Evolutionary conservation across 202 grass and related monocot species (phyloP).

Genomic region (Dendrocalamus latiflorus): DNA sequence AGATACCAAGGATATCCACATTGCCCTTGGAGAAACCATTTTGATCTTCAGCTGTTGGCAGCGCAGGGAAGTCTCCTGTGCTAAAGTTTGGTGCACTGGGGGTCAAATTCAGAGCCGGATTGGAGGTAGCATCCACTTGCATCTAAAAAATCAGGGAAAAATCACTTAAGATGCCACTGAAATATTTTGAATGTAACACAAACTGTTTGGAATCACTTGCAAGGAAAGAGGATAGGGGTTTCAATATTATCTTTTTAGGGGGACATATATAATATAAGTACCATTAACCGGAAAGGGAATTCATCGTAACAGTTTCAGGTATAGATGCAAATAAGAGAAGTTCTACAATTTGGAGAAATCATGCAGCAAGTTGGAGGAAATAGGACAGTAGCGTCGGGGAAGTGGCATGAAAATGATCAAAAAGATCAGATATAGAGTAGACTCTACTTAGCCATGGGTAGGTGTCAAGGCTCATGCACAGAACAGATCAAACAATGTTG

Average conservation of each 20-base stretch:
- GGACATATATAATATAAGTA: no score
- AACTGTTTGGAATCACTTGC: not conserved
- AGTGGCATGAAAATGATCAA: not conserved
- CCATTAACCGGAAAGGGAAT: no score
- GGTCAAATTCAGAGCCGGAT: conserved; percentile 41
- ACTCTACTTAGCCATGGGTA: not conserved
- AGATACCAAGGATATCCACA: conserved; percentile 38
- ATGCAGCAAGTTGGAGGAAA: not conserved
- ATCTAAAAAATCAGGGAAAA: conserved; percentile 46
- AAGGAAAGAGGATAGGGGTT: not conserved
- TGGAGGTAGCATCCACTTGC: conserved; percentile 71
- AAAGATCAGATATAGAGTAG: not conserved
- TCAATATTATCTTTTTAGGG: not conserved
- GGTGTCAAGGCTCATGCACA: not conserved
- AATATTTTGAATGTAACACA: not conserved
- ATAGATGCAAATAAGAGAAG: not conserved
- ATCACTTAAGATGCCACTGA: not conserved
- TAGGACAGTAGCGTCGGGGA: not conserved
- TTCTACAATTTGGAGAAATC: not conserved
- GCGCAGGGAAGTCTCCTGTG: conserved; percentile 76
- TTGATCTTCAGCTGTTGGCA: conserved; percentile 58
- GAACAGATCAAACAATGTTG: not conserved
- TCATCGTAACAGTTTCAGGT: not conserved
- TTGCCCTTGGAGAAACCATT: conserved; percentile 54
- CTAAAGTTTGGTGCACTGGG: conserved; percentile 61